Percentiles rank a stretch among this genome's conserved stretches.
Evolutionary conservation across 148 eudicot species (phyloP).

Genomic region (Dysphania ambrosioides): DNA sequence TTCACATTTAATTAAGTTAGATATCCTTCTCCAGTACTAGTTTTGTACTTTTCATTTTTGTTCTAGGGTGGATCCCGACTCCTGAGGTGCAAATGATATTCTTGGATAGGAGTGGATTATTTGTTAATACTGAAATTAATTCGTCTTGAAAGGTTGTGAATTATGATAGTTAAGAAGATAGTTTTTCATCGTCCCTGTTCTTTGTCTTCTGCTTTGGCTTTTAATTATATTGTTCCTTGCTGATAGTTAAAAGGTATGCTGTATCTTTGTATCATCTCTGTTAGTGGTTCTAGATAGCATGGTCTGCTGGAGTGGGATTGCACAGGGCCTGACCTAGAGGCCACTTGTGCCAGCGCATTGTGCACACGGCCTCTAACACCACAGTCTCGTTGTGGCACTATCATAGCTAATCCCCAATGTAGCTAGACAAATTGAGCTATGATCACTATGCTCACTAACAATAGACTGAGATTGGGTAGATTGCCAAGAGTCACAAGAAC

Average conservation of each 20-base stretch:
- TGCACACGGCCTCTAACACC: no score
- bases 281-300: not conserved
- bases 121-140: not conserved
- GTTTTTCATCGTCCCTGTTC: not conserved
- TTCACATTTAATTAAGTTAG: not conserved
- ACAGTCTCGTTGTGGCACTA: no score
- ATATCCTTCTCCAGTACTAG: not conserved
- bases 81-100: not conserved
- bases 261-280: not conserved
- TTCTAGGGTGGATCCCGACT: not conserved
- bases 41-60: no score
- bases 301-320: not conserved
- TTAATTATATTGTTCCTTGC: not conserved
- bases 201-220: not conserved
- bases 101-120: not conserved
- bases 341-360: not conserved
- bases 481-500: no score
- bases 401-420: no score
- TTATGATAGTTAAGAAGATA: not conserved
- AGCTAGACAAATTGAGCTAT: no score
- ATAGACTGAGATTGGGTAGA: no score
- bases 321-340: not conserved
- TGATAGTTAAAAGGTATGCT: not conserved
- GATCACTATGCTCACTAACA: no score
- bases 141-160: not conserved